Percentiles rank a stretch among this genome's conserved stretches.
phyloP scores from a whole-genome alignment of 2,329 filamentous ascomycete species.

The Cladorrhinum sp. region DNA sequence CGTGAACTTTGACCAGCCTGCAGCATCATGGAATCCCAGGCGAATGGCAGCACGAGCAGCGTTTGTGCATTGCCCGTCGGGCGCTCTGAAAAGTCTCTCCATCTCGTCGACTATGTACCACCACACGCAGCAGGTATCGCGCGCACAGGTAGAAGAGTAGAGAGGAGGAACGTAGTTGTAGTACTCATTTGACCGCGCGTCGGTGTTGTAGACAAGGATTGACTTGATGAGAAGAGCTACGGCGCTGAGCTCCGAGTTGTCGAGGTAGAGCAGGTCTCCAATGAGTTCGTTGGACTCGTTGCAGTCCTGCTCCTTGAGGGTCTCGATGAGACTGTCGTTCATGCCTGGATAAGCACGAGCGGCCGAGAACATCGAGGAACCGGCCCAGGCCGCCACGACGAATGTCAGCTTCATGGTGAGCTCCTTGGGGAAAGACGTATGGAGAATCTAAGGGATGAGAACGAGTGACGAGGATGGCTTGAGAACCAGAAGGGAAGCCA shows the following conservation, averaged over 20 bases:
- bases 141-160: slow-evolving; percentile 27
- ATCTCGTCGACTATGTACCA: slow-evolving; percentile 38
- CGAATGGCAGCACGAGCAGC: slow-evolving; percentile 44
- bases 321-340: neutral
- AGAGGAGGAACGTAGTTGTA: slow-evolving; percentile 23
- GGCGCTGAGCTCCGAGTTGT: neutral
- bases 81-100: slow-evolving; percentile 32
- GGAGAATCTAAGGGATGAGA: neutral
- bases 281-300: neutral
- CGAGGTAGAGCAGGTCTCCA: neutral
- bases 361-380: neutral
- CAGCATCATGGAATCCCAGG: slow-evolving; percentile 47
- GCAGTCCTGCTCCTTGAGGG: neutral
- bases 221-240: neutral
- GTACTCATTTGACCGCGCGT: slow-evolving; percentile 21
- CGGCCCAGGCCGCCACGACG: neutral
- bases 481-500: neutral
- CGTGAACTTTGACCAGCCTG: slow-evolving; percentile 37
- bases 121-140: slow-evolving; percentile 39
- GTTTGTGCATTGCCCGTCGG: slow-evolving; percentile 36
- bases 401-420: neutral
- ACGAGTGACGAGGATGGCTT: neutral
- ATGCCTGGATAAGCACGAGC: neutral
- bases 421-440: neutral
- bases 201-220: neutral